Percentiles rank a stretch among this genome's conserved stretches.
Conservation (phyloP, 164 flowering plant species). For the Kingdonia uniflora region DNA sequence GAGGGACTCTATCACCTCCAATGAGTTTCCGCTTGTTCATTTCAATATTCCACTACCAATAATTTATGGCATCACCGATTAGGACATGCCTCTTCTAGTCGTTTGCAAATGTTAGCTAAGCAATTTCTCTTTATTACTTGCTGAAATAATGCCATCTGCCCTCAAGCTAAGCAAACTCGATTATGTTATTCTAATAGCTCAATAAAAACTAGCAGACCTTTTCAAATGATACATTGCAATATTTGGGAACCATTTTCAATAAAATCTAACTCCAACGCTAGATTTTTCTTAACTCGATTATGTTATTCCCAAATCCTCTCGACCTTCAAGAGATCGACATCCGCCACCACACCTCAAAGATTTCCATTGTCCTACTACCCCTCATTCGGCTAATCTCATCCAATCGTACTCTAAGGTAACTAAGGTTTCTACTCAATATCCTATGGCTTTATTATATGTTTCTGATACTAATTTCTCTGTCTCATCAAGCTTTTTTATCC, state of each 20-base stretch:
- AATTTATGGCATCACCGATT: background rate
- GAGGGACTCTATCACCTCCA: background rate
- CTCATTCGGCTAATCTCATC: background rate
- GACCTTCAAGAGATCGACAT: background rate
- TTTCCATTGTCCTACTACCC: slow-evolving; percentile 2
- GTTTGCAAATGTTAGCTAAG: background rate
- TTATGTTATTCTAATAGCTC: no score
- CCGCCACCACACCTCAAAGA: background rate
- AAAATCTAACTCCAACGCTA: no score
- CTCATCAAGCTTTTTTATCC: background rate
- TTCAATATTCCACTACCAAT: background rate
- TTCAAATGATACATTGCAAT: no score
- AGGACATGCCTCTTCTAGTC: background rate
- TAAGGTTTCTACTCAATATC: slow-evolving; percentile 1
- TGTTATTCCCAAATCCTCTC: background rate
- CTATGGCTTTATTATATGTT: background rate
- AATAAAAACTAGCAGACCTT: no score
- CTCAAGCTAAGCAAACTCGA: no score
- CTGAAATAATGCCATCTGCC: background rate
- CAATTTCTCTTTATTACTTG: background rate
- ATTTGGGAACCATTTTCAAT: no score
- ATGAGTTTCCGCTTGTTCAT: background rate
- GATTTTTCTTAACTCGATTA: no score
- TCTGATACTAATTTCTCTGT: background rate
- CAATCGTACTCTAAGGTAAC: slow-evolving; percentile 3